Evolutionary conservation across 2,329 filamentous ascomycete species (phyloP).

Genomic region (Calonectria leucothoes): DNA sequence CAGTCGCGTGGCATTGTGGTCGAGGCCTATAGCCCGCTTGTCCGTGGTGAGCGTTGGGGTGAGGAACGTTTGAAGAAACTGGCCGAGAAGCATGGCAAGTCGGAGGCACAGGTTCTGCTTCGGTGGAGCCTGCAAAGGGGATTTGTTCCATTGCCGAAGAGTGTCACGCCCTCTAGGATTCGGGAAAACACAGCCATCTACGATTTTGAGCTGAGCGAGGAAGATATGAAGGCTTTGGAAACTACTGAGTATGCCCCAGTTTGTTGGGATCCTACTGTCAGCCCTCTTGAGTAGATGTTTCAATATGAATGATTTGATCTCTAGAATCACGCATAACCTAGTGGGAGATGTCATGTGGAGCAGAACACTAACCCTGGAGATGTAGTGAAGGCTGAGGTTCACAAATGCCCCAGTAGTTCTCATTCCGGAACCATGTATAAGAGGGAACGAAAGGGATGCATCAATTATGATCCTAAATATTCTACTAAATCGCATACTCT

Average conservation of each 20-base stretch:
- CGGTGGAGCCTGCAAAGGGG: constrained; percentile 76
- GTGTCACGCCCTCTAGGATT: constrained; percentile 69
- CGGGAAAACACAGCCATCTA: constrained; percentile 69
- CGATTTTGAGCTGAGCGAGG: constrained; percentile 64
- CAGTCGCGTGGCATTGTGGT: constrained; percentile 78
- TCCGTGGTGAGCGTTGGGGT: constrained; percentile 49
- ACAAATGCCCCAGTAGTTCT: too few relatives aligned
- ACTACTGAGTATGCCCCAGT: background rate
- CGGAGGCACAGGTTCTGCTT: constrained; percentile 72
- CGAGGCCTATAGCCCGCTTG: constrained; percentile 51
- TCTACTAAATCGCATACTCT: too few relatives aligned
- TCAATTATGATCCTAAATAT: too few relatives aligned
- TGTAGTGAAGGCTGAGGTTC: too few relatives aligned
- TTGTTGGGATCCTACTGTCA: background rate
- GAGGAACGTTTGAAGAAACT: constrained; percentile 67
- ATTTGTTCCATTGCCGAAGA: constrained; percentile 75
- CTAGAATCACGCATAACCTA: background rate
- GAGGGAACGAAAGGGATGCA: too few relatives aligned
- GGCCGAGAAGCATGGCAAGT: constrained; percentile 68
- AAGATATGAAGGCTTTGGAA: constrained; percentile 61
- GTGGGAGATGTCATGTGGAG: too few relatives aligned
- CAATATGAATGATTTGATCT: background rate
- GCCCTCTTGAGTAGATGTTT: background rate
- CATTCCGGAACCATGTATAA: too few relatives aligned
- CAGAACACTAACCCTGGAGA: too few relatives aligned